A percentile compares a stretch with the other conserved stretches of the same genome.
Evolutionary conservation across 2,329 filamentous ascomycete genomes (phyloP).

Genomic region (Cladosporium cucumerinum): DNA sequence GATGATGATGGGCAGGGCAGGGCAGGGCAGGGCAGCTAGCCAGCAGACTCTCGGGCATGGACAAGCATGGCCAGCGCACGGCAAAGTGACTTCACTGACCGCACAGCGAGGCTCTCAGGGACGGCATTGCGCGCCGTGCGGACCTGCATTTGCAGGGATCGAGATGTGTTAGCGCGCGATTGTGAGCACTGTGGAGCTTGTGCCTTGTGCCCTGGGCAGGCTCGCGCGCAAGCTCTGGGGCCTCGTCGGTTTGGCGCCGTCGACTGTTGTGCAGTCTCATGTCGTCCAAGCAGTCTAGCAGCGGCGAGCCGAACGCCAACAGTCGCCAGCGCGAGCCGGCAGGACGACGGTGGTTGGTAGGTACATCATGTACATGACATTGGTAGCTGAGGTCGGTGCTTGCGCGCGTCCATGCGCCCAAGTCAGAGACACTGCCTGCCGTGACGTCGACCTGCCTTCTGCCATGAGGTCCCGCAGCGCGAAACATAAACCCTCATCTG

Average conservation of each 20-base stretch:
- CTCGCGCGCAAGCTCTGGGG: constrained; percentile 4
- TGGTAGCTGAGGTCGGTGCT: not conserved
- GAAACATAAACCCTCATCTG: not conserved
- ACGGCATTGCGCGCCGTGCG: not conserved
- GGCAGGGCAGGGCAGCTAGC: not conserved
- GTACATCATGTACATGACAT: not conserved
- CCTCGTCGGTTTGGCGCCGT: not conserved
- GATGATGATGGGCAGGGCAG: not conserved
- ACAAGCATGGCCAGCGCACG: not conserved
- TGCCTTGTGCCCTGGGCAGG: not conserved
- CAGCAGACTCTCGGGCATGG: not conserved
- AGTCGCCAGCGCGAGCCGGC: not conserved
- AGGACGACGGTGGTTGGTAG: not conserved
- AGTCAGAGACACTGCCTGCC: not conserved
- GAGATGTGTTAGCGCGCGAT: not conserved
- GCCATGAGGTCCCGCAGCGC: not conserved
- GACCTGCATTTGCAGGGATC: not conserved
- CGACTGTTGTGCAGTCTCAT: not conserved
- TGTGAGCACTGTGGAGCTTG: not conserved
- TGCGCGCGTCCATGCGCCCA: not conserved
- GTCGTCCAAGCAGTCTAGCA: constrained; percentile 3
- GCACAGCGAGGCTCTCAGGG: not conserved
- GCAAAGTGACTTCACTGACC: constrained; percentile 7
- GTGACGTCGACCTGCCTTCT: constrained; percentile 1
- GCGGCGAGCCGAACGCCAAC: constrained; percentile 1